phyloP scores from a whole-genome alignment of 164 flowering plant species.

The Chimonanthus praecox region DNA sequence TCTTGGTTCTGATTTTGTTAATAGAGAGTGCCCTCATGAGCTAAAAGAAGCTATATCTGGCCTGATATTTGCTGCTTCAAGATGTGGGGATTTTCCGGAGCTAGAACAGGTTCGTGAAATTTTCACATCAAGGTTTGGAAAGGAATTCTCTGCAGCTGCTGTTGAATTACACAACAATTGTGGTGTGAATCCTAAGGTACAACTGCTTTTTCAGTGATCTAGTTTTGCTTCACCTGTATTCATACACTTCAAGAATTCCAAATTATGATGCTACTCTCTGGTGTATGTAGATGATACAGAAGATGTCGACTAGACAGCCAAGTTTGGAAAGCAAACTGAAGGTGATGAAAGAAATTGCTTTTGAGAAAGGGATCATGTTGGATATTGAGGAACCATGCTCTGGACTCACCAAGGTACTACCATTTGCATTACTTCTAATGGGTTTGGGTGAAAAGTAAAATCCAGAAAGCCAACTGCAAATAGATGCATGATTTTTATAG shows the following conservation, averaged over 20 bases:
- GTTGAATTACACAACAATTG: conserved; percentile 67
- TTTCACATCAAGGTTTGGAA: conserved; percentile 58
- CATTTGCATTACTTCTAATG: too few relatives aligned
- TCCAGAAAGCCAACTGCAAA: too few relatives aligned
- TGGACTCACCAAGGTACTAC: neutral
- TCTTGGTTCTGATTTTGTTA: neutral
- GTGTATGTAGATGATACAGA: conserved; percentile 59
- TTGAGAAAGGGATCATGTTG: conserved; percentile 44
- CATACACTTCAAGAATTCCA: neutral
- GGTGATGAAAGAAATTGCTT: conserved; percentile 63
- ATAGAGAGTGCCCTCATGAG: conserved; percentile 76
- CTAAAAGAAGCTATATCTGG: conserved; percentile 62
- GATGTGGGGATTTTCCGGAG: conserved; percentile 89
- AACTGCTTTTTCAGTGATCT: neutral
- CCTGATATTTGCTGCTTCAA: conserved; percentile 63
- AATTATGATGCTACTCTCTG: neutral
- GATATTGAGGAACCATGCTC: conserved; percentile 34
- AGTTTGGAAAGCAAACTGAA: conserved; percentile 57
- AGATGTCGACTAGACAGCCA: conserved; percentile 66
- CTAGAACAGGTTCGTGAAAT: conserved; percentile 60
- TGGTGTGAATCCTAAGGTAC: conserved; percentile 61
- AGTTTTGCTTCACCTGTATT: neutral
- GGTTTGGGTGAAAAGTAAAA: too few relatives aligned
- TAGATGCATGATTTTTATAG: too few relatives aligned
- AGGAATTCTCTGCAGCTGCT: conserved; percentile 60